phyloP scores from a whole-genome alignment of 148 eudicot genomes.

The Arctostaphylos glauca region DNA sequence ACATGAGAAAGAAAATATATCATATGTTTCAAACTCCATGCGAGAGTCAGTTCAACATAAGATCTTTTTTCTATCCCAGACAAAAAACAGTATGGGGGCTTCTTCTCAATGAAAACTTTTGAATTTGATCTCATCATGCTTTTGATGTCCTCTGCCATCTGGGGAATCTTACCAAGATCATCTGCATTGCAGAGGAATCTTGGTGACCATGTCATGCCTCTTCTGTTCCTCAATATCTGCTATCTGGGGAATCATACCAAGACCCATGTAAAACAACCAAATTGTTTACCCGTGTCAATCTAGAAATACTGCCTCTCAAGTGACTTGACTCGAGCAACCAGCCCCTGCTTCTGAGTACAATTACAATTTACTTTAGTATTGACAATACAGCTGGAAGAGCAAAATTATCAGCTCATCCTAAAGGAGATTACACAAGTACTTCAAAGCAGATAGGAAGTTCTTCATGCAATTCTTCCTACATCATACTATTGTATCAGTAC shows the following conservation, averaged over 20 bases:
- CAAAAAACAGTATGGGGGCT: slow-evolving; percentile 71
- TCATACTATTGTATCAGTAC: too few species aligned
- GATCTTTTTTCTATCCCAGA: too few species aligned
- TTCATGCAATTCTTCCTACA: too few species aligned
- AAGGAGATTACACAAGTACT: too few species aligned
- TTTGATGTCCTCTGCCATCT: slow-evolving; percentile 65
- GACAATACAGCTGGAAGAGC: too few species aligned
- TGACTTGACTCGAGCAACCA: neutral
- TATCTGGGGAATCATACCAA: too few species aligned
- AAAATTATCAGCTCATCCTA: too few species aligned
- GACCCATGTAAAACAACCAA: too few species aligned
- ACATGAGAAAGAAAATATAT: slow-evolving; percentile 33
- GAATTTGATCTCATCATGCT: slow-evolving; percentile 62
- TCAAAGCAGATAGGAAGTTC: too few species aligned
- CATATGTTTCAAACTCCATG: neutral
- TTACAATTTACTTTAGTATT: neutral
- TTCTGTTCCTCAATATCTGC: too few species aligned
- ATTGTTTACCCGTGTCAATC: too few species aligned
- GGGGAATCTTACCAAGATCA: slow-evolving; percentile 40
- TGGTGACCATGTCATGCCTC: neutral
- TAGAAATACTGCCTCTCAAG: neutral
- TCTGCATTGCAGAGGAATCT: neutral
- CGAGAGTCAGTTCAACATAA: too few species aligned
- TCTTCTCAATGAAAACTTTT: slow-evolving; percentile 70
- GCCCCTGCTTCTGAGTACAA: neutral